Base-by-base conservation (phyloP, 208 protist genomes). In the Tritrichomonas musculus region DNA sequence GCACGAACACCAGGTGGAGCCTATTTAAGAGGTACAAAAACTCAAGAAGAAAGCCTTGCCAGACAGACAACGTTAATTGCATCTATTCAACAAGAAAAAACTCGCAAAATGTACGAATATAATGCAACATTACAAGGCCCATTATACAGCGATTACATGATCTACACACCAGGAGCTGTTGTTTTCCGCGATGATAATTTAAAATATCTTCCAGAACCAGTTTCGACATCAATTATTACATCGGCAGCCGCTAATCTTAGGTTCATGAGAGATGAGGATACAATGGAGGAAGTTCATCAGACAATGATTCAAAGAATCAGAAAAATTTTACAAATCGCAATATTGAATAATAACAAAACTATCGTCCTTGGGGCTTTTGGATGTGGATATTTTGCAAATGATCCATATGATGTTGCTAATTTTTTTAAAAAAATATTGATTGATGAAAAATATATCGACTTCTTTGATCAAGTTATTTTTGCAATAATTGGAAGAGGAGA, bases 121-220 rank as follows among this genome's bases (percentile, higher is more conserved):
- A 88, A 88, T 57, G 14, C 47, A 88, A 33, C 33, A 0, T 33
- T 30, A 8, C 47, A 88, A 14, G n/a, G 41, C 0, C 39, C 57
- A 20, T 39, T 60, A 57, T 88, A 88, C 39, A 57, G 47, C 57
- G 77, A 88, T 57, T 88, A 88, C 47, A 88, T 88, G 77, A 88
- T 88, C 8, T 88, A 53, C 30, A 41, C 77, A 17, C 77, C 77
- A 39, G 5, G 39, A 2, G 44, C 13, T 57, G 47, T 47, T 44
- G 13, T 49, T 33, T 88, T 44, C 17, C 41, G 77, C 1, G 1
- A 55, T 4, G 44, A 44, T 57, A 3, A 88, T 36, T 25, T 39
- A 8, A 57, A 53, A 39, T 30, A 57, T 27, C 77, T 88, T 88
- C 14, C 33, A 8, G 30, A 53, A 0, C 47, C 77, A 33, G 33